phyloP scores from a whole-genome alignment of 768 basidiomycete genomes.

The Auriculariales sp. region DNA sequence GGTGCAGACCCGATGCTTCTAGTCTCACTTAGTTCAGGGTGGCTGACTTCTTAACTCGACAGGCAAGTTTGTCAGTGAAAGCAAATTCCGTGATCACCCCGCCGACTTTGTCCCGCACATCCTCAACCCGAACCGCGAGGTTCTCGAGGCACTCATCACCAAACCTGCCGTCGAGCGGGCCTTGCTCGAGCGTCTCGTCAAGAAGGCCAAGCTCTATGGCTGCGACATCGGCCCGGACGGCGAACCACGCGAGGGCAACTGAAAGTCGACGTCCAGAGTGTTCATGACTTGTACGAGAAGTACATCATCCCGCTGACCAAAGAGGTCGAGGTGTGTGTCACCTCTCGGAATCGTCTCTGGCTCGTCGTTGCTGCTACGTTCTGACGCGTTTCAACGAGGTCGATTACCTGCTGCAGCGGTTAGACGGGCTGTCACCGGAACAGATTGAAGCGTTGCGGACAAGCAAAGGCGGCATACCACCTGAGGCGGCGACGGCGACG shows the following conservation, averaged over 20 bases:
- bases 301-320: constrained; percentile 96
- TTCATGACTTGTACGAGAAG: constrained; percentile 85
- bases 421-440: constrained; percentile 71
- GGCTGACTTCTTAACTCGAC: neutral
- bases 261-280: constrained; percentile 83
- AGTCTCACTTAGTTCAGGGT: neutral
- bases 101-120: constrained; percentile 89
- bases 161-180: constrained; percentile 90
- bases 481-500: neutral
- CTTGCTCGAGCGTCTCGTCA: constrained; percentile 67
- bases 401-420: constrained; percentile 81
- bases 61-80: constrained; percentile 99
- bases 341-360: neutral
- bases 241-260: constrained; percentile 24
- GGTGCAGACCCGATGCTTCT: constrained; percentile 30
- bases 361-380: constrained; percentile 1
- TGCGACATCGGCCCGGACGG: constrained; percentile 70
- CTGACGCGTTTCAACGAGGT: constrained; percentile 40
- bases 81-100: constrained; percentile 83
- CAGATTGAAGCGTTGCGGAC: constrained; percentile 54
- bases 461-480: neutral
- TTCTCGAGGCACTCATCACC: constrained; percentile 80
- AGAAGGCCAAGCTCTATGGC: constrained; percentile 68
- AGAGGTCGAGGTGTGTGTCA: constrained; percentile 75
- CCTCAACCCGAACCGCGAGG: constrained; percentile 54